Percentiles rank a stretch among this genome's conserved stretches.
These are phyloP conservation scores for Aphanocladium album DNA, from an alignment of 2,329 filamentous ascomycete species.

Conservation along the genomic window DNA sequence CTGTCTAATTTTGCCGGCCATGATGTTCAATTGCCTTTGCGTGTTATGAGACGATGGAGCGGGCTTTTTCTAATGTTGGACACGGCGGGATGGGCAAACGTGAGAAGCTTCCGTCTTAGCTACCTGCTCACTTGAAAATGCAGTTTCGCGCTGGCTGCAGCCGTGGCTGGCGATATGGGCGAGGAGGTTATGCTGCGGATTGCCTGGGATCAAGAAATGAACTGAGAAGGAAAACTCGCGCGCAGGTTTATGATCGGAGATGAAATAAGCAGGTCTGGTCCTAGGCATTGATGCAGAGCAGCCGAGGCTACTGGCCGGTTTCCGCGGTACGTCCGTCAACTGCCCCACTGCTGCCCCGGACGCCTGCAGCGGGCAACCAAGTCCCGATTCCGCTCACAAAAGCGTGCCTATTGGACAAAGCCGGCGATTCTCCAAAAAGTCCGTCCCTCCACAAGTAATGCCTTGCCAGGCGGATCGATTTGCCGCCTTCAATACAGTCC, in stretches of 20 bases:
- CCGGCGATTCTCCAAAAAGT: slow-evolving; percentile 6
- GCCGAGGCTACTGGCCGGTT: background rate
- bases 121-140: background rate
- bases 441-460: background rate
- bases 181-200: background rate
- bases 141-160: background rate
- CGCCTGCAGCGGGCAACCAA: background rate
- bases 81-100: background rate
- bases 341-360: background rate
- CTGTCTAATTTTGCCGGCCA: slow-evolving; percentile 88
- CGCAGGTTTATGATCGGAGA: background rate
- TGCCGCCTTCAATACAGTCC: background rate
- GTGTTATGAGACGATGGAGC: background rate
- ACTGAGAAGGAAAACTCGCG: background rate
- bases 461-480: background rate
- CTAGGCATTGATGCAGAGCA: background rate
- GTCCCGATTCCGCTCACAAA: background rate
- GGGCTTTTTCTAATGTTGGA: background rate
- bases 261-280: background rate
- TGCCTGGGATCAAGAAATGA: background rate
- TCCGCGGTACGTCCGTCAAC: background rate
- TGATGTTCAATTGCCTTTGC: slow-evolving; percentile 25
- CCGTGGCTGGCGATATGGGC: background rate
- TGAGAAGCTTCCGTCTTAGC: background rate
- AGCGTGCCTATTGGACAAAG: background rate